phyloP scores from a whole-genome alignment of 2,329 filamentous ascomycete genomes.

The Setomelanomma holmii region DNA sequence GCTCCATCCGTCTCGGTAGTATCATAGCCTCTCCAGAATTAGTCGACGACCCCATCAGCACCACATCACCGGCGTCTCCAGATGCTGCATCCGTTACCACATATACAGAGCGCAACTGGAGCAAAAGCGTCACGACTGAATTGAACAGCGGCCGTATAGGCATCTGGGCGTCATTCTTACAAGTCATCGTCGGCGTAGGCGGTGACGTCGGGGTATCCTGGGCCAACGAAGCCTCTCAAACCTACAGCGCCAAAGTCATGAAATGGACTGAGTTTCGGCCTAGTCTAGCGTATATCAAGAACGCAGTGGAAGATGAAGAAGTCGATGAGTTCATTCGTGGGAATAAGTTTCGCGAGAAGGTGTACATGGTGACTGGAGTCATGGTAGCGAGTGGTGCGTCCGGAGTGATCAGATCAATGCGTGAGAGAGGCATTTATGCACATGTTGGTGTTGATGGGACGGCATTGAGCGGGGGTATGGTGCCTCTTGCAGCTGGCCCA shows the following conservation, averaged over 20 bases:
- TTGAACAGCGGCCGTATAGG: conserved; percentile 4
- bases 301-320: not conserved
- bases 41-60: conserved; percentile 13
- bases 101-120: not conserved
- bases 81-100: not conserved
- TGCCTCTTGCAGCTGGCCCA: conserved; percentile 12
- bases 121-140: not conserved
- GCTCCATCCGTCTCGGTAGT: conserved; percentile 12
- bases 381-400: conserved; percentile 7
- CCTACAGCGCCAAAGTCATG: conserved; percentile 5
- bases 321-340: conserved; percentile 4
- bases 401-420: not conserved
- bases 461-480: conserved; percentile 3
- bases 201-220: not conserved
- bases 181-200: conserved; percentile 9
- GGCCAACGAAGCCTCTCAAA: not conserved
- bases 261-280: conserved; percentile 2
- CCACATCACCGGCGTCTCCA: not conserved
- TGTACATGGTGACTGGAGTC: conserved; percentile 13
- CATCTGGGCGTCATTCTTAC: conserved; percentile 15
- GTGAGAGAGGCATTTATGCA: conserved; percentile 2
- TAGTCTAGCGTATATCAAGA: not conserved
- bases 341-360: conserved; percentile 8
- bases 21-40: conserved; percentile 9
- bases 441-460: conserved; percentile 11